Evolutionary conservation across 139 green algal genomes (phyloP), one percentile per base, ranked within the genome.

Genomic region (Auxenochlorella pyrenoidosa): DNA sequence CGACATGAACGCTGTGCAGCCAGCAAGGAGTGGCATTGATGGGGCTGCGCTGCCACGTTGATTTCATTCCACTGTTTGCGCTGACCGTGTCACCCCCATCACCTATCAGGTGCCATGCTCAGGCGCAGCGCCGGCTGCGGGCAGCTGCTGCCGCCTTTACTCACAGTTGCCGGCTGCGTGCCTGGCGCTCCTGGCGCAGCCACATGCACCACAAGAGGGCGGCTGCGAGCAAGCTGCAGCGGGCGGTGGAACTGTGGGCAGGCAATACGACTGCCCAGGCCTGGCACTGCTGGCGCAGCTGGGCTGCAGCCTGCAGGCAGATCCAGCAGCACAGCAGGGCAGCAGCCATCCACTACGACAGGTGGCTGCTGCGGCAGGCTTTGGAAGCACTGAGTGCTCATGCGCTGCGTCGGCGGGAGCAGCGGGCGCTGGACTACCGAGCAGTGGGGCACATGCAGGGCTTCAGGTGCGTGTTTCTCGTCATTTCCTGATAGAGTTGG

Each of bases 151-250:
- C 80, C 34, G 65, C 40, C 47, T 80, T 89, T 34, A n/a, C 66
- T 10, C 26, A 68, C 78, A 44, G 44, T 26, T 68, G 65, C 32
- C 63, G 81, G 65, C 58, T 66, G 32, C 65, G 63, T 36, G 86
- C 86, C 26, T 89, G 86, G 86, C 47, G 40, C 34, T 60, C 65
- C 30, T 89, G 86, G 86, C 44, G 43, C 26, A 70, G 76, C 43
- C 76, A 79, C 32, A 26, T 58, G 41, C 85, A 85, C 5, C 44
- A 30, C 43, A 21, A 19, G 21, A 30, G 34, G 8, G 41, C 63
- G 21, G 65, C 70, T 24, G 58, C 58, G 34, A 28, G 40, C 30
- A 65, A 79, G 75, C 34, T 88, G 44, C 36, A 44, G 40, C 51
- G 40, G 19, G 77, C 75, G 2, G 40, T 85, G n/a, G 41, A 21